Evolutionary conservation across 306 rosid species (phyloP).

Genomic region (Prunus fruticosa): DNA sequence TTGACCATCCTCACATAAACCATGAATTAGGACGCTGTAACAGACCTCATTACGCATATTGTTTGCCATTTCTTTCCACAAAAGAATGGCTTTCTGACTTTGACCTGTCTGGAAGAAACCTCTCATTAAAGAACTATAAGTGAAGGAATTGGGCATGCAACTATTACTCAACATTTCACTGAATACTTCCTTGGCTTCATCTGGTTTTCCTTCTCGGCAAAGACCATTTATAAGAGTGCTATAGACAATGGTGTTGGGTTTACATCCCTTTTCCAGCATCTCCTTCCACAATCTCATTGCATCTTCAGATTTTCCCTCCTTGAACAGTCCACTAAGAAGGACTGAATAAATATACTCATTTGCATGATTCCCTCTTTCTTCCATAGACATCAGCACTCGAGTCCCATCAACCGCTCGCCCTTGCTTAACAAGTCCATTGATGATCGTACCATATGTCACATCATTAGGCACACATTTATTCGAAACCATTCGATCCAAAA

Average conservation of each 20-base stretch:
- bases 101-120: slow-evolving; percentile 65
- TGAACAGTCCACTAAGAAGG: slow-evolving; percentile 83
- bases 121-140: slow-evolving; percentile 80
- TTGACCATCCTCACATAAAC: slow-evolving; percentile 73
- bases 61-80: slow-evolving; percentile 72
- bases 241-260: slow-evolving; percentile 64
- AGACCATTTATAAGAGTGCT: slow-evolving; percentile 82
- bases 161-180: slow-evolving; percentile 68
- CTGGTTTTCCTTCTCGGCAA: slow-evolving; percentile 70
- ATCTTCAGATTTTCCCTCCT: slow-evolving; percentile 64
- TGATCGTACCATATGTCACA: slow-evolving; percentile 82
- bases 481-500: slow-evolving; percentile 62
- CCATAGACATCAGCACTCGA: slow-evolving; percentile 53
- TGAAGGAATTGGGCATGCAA: slow-evolving; percentile 59
- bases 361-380: slow-evolving; percentile 67
- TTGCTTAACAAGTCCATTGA: slow-evolving; percentile 80
- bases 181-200: slow-evolving; percentile 56
- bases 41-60: slow-evolving; percentile 51
- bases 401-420: slow-evolving; percentile 71
- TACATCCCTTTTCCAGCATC: slow-evolving; percentile 63
- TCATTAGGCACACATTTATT: slow-evolving; percentile 75
- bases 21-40: slow-evolving; percentile 74
- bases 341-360: slow-evolving; percentile 74
- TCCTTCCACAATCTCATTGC: slow-evolving; percentile 77
- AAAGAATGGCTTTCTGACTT: slow-evolving; percentile 58